Evolutionary conservation across 2,329 filamentous ascomycete species (phyloP).

Genomic region (Dothiorella sarmentorum): DNA sequence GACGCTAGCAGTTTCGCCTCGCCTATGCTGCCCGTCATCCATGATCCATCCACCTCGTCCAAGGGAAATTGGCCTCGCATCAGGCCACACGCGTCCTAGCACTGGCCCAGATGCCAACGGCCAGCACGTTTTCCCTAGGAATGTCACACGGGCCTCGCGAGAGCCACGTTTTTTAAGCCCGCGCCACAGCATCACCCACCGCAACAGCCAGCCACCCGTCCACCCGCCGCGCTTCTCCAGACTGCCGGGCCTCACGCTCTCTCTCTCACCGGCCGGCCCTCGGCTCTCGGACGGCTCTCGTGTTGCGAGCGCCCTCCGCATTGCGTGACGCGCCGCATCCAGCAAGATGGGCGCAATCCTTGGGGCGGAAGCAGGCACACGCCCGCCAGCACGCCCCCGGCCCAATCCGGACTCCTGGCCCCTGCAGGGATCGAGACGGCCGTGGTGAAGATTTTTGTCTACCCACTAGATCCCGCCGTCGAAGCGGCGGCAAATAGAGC

Average conservation of each 20-base stretch:
- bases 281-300: too few species aligned
- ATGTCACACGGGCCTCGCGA: not conserved
- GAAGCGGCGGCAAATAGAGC: conserved; percentile 11
- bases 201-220: conserved; percentile 9
- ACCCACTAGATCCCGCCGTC: conserved; percentile 13
- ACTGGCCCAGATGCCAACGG: not conserved
- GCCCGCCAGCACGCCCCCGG: not conserved
- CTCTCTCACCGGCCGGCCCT: too few species aligned
- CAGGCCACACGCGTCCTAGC: not conserved
- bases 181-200: conserved; percentile 9
- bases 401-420: not conserved
- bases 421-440: not conserved
- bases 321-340: not conserved
- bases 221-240: conserved; percentile 11
- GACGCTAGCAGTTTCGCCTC: conserved; percentile 11
- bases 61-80: not conserved
- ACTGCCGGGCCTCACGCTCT: conserved; percentile 2
- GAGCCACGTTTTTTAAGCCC: not conserved
- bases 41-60: not conserved
- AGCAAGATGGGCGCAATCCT: not conserved
- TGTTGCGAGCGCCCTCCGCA: not conserved
- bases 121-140: not conserved
- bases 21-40: not conserved
- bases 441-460: conserved; percentile 13
- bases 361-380: conserved; percentile 6